Percentiles rank a stretch among this genome's conserved stretches.
These are phyloP conservation scores for Nepenthes gracilis DNA, from an alignment of 148 eudicot species.

Conservation along the genomic window DNA sequence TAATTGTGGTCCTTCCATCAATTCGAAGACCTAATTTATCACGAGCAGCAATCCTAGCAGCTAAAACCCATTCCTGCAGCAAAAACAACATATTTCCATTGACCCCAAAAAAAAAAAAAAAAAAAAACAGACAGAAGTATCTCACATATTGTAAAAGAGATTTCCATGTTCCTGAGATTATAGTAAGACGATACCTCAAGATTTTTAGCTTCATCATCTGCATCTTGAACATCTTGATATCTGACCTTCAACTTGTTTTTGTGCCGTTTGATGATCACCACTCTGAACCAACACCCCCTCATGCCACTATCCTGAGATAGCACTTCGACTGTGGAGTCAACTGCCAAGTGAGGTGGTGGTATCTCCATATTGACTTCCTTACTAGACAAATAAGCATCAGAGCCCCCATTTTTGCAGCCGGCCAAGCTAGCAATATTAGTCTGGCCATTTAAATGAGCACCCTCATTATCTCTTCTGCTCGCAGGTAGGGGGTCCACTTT, in stretches of 20 bases:
- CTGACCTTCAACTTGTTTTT: slow-evolving; percentile 68
- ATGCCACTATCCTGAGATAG: slow-evolving; percentile 93
- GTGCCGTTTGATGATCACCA: slow-evolving; percentile 47
- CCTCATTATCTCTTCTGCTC: slow-evolving; percentile 5
- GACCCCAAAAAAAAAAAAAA: not conserved
- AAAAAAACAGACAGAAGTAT: not conserved
- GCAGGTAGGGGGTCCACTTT: slow-evolving; percentile 13
- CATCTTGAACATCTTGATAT: slow-evolving; percentile 64
- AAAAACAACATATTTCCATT: not conserved
- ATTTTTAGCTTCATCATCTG: slow-evolving; percentile 47
- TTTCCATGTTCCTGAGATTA: not conserved
- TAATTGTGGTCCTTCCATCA: slow-evolving; percentile 45
- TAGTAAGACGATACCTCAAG: slow-evolving; percentile 39
- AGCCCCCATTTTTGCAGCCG: slow-evolving; percentile 4
- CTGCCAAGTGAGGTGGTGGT: slow-evolving; percentile 9
- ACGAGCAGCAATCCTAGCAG: slow-evolving; percentile 41
- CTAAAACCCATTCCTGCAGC: slow-evolving; percentile 69
- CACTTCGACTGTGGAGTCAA: slow-evolving; percentile 66
- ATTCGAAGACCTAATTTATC: slow-evolving; percentile 57
- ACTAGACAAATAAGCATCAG: slow-evolving; percentile 4
- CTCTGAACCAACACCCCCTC: slow-evolving; percentile 85
- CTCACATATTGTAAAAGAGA: not conserved
- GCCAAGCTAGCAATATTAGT: not conserved
- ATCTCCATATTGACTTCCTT: slow-evolving; percentile 8
- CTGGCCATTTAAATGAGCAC: slow-evolving; percentile 2